Evolutionary conservation across 2,329 filamentous ascomycete species (phyloP), one percentile per base, ranked within the genome.

Genomic region (Aspergillus spinulosporus): DNA sequence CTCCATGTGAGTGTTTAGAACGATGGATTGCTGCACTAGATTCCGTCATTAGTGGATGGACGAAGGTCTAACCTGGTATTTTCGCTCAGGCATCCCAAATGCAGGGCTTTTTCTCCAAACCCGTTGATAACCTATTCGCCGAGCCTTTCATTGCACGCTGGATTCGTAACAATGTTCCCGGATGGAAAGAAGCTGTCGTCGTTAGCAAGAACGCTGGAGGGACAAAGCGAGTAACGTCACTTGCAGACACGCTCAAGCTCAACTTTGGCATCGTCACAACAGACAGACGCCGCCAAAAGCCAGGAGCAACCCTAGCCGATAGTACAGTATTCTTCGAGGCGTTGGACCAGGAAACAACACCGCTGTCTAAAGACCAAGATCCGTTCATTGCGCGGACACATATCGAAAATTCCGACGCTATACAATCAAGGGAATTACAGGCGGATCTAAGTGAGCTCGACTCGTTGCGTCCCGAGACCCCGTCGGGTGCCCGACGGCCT

Each of bases 81-180:
- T 57, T 21, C 21, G 32, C 47, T 56, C 52, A 79, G 76, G 90
- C 90, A 52, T 92, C 89, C n/a, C 94, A 97, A 78, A 97, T 97
- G 91, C 94, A 99, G 77, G 94, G 94, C 57, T 99, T 99, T 79
- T 99, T 99, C 82, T 90, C 90, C 70, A 96, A 93, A 66, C 94
- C 94, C 0, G 93, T 99, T 58, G 94, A 99, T 76, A 97, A 99
- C 70, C 86, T 99, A 52, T 91, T 96, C 66, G 94, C 94, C 50
- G 94, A 99, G 74, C 93, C 94, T 12, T 83, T 97, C 61, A 91
- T 99, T 68, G 92, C 93, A 52, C 89, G 91, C 66, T 99, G 94
- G 94, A 96, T 99, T 67, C 88, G 88, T 59, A 85, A 88, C 72
- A 94, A 97, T 70, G 88, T 99, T 39, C 81, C 85, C 11, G 85